A percentile compares a stretch with the other conserved stretches of the same genome.
Evolutionary conservation across 129 eudicot species (phyloP).

Genomic region (Flaveria sonorensis): DNA sequence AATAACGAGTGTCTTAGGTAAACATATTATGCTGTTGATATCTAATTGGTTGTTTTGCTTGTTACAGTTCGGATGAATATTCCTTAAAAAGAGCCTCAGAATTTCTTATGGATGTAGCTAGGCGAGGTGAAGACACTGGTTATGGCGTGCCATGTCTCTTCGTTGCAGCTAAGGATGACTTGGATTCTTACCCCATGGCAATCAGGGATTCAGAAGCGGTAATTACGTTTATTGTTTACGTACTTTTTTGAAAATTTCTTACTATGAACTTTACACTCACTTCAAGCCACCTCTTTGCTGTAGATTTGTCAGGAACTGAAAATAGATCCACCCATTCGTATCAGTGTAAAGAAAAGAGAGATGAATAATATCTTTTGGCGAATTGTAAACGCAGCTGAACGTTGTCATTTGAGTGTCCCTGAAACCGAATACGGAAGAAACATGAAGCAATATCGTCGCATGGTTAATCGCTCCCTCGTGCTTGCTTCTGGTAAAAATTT

Average conservation of each 20-base stretch:
- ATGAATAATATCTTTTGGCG: constrained; percentile 71
- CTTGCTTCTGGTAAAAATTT: constrained; percentile 62
- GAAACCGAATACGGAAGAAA: constrained; percentile 79
- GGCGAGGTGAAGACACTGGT: constrained; percentile 92
- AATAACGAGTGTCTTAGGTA: not conserved
- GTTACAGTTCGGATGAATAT: constrained; percentile 77
- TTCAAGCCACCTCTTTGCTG: not conserved
- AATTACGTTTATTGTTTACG: constrained; percentile 6
- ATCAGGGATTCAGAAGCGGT: constrained; percentile 76
- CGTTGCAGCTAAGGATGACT: constrained; percentile 85
- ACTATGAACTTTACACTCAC: constrained; percentile 15
- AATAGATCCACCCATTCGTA: constrained; percentile 72
- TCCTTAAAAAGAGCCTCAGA: constrained; percentile 86
- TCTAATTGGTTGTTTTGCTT: not conserved
- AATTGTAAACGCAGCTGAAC: constrained; percentile 74
- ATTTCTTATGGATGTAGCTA: constrained; percentile 75
- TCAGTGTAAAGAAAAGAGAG: constrained; percentile 74
- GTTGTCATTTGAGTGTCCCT: constrained; percentile 73
- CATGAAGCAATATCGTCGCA: constrained; percentile 62
- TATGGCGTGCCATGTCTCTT: constrained; percentile 84
- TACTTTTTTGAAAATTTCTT: not conserved
- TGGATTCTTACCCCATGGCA: constrained; percentile 68
- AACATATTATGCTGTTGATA: not conserved
- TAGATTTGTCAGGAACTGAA: constrained; percentile 82
- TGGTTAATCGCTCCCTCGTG: constrained; percentile 68